Evolutionary conservation across 192 early-diverging fungal genomes (phyloP).

Genomic region (Coemansia sp.): DNA sequence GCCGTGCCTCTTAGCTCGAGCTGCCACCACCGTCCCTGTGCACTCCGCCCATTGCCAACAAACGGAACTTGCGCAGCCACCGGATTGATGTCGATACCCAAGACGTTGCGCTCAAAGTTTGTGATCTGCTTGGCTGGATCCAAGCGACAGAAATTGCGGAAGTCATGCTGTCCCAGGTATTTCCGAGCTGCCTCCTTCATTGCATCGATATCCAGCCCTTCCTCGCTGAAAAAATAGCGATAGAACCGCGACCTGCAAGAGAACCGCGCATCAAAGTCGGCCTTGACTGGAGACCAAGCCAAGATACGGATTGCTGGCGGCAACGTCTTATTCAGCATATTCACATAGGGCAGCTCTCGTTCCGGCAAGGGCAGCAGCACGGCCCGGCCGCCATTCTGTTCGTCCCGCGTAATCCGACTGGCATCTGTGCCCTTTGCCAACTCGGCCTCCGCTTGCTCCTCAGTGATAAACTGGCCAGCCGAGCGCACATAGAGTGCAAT

Average conservation of each 20-base stretch:
- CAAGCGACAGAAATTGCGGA: conserved; percentile 93
- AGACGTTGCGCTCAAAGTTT: conserved; percentile 75
- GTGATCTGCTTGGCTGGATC: conserved; percentile 81
- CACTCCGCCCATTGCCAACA: conserved; percentile 16
- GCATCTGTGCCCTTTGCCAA: conserved; percentile 6
- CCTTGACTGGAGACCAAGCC: conserved; percentile 80
- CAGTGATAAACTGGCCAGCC: conserved; percentile 38
- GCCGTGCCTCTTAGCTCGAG: conserved; percentile 81
- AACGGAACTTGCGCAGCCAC: conserved; percentile 29
- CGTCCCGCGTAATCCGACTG: conserved; percentile 21
- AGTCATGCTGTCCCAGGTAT: conserved; percentile 86
- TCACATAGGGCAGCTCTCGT: conserved; percentile 74
- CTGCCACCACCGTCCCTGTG: conserved; percentile 50
- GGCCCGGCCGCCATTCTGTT: conserved; percentile 18
- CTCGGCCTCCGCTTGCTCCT: conserved; percentile 46
- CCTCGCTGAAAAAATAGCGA: conserved; percentile 81
- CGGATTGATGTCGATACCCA: conserved; percentile 60
- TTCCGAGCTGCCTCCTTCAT: conserved; percentile 73
- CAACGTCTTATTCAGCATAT: conserved; percentile 80
- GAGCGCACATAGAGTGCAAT: conserved; percentile 76
- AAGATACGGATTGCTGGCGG: conserved; percentile 88
- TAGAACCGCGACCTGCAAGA: conserved; percentile 80
- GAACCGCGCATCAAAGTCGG: conserved; percentile 84
- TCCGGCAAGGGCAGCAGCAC: conserved; percentile 22
- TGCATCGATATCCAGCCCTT: conserved; percentile 62